Base-by-base conservation (phyloP, 1,284 basidiomycete species). In the Gymnopus androsaceus region DNA sequence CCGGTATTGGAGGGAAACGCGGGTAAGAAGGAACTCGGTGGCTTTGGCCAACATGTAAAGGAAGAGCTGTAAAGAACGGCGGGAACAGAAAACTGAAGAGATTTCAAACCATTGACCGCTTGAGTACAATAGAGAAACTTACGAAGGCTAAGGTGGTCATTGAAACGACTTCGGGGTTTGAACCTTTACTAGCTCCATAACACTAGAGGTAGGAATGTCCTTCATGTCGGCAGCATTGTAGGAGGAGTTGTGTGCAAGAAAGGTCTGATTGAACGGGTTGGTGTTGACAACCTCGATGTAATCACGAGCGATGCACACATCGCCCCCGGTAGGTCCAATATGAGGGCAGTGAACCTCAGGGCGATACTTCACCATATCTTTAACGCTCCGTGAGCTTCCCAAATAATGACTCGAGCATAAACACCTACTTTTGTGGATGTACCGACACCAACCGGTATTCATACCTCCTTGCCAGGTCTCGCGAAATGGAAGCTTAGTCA, bases 401-500 rank as follows among this genome's bases (percentile, higher is more conserved):
- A 41, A 7, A 21, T 11, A n/a, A 37, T 14, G 9, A 14, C 36
- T 21, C 7, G 11, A 21, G 1, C 11, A 41, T 4, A 27, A 21
- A 40, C 36, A 53, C 56, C 51, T 56, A 14, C 54, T 55, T n/a
- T 54, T 59, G 42, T 61, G 56, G 12, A 61, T 44, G 25, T 59
- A 61, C 7, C 59, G 54, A 27, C 59, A 61, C 7, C 46, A 27
- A 8, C 54, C 57, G 23, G 57, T 61, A 31, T 59, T 56, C 54
- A 53, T 54, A 3, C 59, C 59, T 8, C 28, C 57, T 34, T 61
- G 46, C 59, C 59, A 61, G 8, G 58, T 27, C 17, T 61, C 40
- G 9, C 59, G 57, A 12, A 61, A 46, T 19, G 59, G 53, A 2
- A 61, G 59, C n/a, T n/a, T n/a, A n/a, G n/a, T n/a, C n/a, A n/a